Conservation (phyloP, 2,329 filamentous ascomycete species). For the Fonsecaea multimorphosa region DNA sequence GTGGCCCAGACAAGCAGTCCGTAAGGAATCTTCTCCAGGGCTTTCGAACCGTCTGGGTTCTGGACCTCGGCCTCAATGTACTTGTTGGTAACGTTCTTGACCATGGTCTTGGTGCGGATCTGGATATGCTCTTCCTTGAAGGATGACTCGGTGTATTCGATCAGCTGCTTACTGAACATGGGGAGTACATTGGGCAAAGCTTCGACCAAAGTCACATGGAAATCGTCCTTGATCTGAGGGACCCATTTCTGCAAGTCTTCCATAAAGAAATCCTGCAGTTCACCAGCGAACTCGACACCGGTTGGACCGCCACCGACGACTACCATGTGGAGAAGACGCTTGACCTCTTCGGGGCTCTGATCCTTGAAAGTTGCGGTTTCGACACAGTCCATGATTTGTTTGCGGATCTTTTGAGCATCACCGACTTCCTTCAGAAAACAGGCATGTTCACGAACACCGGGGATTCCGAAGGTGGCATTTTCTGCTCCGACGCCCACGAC, state of each 20-base stretch:
- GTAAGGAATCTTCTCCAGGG: constrained; percentile 81
- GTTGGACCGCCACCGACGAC: constrained; percentile 92
- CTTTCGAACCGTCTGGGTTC: constrained; percentile 82
- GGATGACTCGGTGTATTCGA: constrained; percentile 98
- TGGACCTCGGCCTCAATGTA: constrained; percentile 88
- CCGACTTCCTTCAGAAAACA: constrained; percentile 99
- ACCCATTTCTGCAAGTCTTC: constrained; percentile 98
- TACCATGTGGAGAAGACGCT: constrained; percentile 97
- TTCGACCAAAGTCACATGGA: constrained; percentile 97
- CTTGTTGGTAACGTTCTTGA: constrained; percentile 94
- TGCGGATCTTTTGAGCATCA: constrained; percentile 94
- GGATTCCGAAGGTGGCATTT: constrained; percentile 98
- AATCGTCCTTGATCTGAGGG: constrained; percentile 90
- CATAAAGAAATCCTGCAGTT: constrained; percentile 98
- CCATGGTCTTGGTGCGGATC: constrained; percentile 98
- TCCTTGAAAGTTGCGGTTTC: constrained; percentile 99
- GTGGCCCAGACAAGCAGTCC: constrained; percentile 98
- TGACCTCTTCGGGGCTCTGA: constrained; percentile 83
- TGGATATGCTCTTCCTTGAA: constrained; percentile 99
- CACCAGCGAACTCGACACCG: constrained; percentile 96
- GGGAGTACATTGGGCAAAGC: constrained; percentile 94
- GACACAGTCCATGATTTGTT: constrained; percentile 99
- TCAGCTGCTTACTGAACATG: constrained; percentile 98
- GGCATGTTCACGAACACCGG: constrained; percentile 90
- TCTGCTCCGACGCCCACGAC: constrained; percentile 96